Conservation (phyloP, 2,329 filamentous ascomycete genomes). For the Cercospora sp. region DNA sequence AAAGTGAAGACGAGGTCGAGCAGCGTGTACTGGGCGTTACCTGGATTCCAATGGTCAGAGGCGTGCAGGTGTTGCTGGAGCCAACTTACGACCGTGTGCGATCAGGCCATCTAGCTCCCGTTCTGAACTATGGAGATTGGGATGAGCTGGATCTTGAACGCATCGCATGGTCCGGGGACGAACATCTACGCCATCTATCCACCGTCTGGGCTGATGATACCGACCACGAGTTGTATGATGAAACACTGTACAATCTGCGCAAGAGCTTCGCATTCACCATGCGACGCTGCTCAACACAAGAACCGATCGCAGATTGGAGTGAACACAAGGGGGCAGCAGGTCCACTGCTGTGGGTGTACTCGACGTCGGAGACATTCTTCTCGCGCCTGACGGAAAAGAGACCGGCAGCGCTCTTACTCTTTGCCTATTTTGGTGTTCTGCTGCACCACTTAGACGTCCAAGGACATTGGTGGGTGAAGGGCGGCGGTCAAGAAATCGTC, state of each 20-base stretch:
- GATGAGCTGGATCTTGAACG: background rate
- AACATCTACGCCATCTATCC: background rate
- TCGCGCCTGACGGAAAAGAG: background rate
- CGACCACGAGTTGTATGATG: background rate
- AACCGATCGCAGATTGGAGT: background rate
- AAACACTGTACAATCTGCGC: background rate
- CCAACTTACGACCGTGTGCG: background rate
- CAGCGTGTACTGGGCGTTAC: background rate
- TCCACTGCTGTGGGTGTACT: background rate
- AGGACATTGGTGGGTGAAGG: background rate
- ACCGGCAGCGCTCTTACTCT: background rate
- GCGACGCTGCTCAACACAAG: background rate
- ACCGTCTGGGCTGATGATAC: background rate
- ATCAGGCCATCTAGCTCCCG: background rate
- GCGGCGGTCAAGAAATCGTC: background rate
- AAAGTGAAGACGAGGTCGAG: background rate
- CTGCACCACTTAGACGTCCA: background rate
- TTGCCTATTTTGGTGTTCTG: background rate
- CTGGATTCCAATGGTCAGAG: background rate
- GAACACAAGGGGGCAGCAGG: background rate
- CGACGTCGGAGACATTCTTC: background rate
- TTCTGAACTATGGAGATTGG: background rate
- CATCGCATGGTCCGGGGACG: background rate
- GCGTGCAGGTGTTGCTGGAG: background rate
- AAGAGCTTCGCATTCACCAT: background rate